These are phyloP conservation scores for Suillus sp. DNA, from an alignment of 768 basidiomycete genomes.

Conservation along the genomic window DNA sequence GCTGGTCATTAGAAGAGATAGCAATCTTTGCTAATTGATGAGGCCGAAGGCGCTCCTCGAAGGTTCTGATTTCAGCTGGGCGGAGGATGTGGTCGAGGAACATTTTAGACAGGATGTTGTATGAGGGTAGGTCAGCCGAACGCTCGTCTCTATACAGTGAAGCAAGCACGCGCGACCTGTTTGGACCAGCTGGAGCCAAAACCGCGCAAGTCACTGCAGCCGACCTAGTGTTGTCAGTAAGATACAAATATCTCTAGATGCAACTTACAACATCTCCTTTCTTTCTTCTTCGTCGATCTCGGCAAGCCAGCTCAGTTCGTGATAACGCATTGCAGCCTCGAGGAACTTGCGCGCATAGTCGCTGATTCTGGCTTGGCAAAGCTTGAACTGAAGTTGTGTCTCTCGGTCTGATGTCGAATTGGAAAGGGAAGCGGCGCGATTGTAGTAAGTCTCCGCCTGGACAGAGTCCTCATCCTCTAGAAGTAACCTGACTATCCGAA, in stretches of 20 bases:
- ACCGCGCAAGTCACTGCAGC: constrained; percentile 97
- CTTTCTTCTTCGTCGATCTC: constrained; percentile 95
- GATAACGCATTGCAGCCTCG: constrained; percentile 92
- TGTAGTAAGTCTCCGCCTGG: constrained; percentile 98
- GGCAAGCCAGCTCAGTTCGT: constrained; percentile 89
- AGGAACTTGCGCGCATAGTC: constrained; percentile 92
- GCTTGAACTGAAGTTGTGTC: constrained; percentile 81
- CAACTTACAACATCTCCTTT: constrained; percentile 80
- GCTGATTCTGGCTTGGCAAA: constrained; percentile 92
- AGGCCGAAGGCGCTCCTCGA: constrained; percentile 82
- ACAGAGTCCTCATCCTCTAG: constrained; percentile 97
- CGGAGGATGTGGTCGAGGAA: constrained; percentile 97
- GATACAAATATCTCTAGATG: constrained; percentile 19
- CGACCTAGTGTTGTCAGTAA: constrained; percentile 45
- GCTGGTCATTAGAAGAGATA: constrained; percentile 79
- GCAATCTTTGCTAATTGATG: constrained; percentile 95
- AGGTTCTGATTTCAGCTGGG: constrained; percentile 84
- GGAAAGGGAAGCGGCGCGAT: constrained; percentile 88
- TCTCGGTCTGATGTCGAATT: constrained; percentile 80
- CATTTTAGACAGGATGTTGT: constrained; percentile 96
- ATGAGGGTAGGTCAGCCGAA: constrained; percentile 72
- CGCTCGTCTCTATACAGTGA: constrained; percentile 95
- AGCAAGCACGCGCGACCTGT: constrained; percentile 89
- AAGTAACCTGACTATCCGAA: constrained; percentile 91
- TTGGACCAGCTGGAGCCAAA: constrained; percentile 95